A percentile compares a stretch with the other conserved stretches of the same genome.
Evolutionary conservation across 495 filamentous ascomycete species (phyloP).

Genomic region (Letharia columbiana): DNA sequence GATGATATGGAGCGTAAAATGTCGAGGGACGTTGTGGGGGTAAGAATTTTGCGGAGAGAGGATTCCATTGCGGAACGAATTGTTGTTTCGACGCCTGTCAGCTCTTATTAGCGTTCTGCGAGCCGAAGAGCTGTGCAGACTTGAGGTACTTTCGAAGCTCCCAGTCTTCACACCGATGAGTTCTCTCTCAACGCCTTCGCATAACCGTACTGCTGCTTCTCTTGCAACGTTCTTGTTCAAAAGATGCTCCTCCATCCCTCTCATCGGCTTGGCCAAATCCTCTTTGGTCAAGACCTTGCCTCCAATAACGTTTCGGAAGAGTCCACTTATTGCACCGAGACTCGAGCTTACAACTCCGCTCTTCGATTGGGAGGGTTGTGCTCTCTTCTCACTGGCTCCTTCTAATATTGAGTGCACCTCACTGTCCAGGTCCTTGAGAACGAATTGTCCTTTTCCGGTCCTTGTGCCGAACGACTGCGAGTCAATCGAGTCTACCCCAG

Average conservation of each 20-base stretch:
- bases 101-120: constrained; percentile 13
- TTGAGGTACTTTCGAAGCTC: constrained; percentile 66
- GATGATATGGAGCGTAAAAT: constrained; percentile 86
- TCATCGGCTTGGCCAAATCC: constrained; percentile 83
- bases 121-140: constrained; percentile 13
- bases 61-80: constrained; percentile 80
- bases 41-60: constrained; percentile 87
- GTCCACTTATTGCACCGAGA: constrained; percentile 67
- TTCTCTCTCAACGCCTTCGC: constrained; percentile 82
- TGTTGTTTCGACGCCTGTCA: constrained; percentile 60
- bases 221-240: constrained; percentile 93
- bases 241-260: constrained; percentile 92
- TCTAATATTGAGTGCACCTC: constrained; percentile 85
- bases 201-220: constrained; percentile 85
- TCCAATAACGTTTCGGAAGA: constrained; percentile 90
- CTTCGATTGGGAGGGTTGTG: constrained; percentile 37
- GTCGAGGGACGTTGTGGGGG: constrained; percentile 88
- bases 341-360: constrained; percentile 66
- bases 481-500: constrained; percentile 61
- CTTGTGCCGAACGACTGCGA: constrained; percentile 72
- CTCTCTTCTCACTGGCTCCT: constrained; percentile 57
- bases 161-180: constrained; percentile 85
- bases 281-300: constrained; percentile 82
- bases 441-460: constrained; percentile 83
- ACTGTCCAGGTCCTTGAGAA: constrained; percentile 85